A percentile compares a stretch with the other conserved stretches of the same genome.
phyloP scores from a whole-genome alignment of 371 early-diverging fungal genomes.

The Circinella minor region DNA sequence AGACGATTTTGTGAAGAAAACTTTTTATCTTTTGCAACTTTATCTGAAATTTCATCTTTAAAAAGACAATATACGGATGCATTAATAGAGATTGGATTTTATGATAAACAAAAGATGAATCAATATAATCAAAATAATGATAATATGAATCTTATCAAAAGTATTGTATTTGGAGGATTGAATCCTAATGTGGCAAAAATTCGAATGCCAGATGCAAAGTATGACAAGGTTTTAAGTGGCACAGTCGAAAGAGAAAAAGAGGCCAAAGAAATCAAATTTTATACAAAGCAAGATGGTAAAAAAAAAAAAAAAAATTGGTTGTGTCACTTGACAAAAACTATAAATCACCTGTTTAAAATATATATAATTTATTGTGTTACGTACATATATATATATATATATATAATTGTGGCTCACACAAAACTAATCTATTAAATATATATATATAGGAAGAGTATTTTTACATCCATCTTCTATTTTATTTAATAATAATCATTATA shows the following conservation, averaged over 20 bases:
- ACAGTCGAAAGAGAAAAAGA: conserved; percentile 76
- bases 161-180: conserved; percentile 65
- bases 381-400: no score
- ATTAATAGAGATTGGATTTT: conserved; percentile 65
- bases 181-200: conserved; percentile 77
- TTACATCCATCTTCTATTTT: conserved; percentile 80
- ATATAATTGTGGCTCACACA: background rate
- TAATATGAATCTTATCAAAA: conserved; percentile 61
- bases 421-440: no score
- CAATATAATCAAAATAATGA: conserved; percentile 52
- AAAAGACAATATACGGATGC: conserved; percentile 63
- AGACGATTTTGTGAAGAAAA: conserved; percentile 53
- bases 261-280: conserved; percentile 75
- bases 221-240: conserved; percentile 73
- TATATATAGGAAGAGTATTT: conserved; percentile 70
- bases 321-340: no score
- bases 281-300: conserved; percentile 65
- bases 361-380: no score
- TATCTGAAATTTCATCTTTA: conserved; percentile 54
- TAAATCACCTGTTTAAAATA: no score
- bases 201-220: conserved; percentile 72
- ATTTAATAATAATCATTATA: conserved; percentile 63
- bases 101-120: conserved; percentile 26
- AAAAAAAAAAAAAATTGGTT: no score
- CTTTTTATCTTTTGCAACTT: conserved; percentile 63